Percentiles rank a stretch among this genome's conserved stretches.
These are phyloP conservation scores for Fagopyrum homotropicum DNA, from an alignment of 148 eudicot genomes.

Conservation along the genomic window DNA sequence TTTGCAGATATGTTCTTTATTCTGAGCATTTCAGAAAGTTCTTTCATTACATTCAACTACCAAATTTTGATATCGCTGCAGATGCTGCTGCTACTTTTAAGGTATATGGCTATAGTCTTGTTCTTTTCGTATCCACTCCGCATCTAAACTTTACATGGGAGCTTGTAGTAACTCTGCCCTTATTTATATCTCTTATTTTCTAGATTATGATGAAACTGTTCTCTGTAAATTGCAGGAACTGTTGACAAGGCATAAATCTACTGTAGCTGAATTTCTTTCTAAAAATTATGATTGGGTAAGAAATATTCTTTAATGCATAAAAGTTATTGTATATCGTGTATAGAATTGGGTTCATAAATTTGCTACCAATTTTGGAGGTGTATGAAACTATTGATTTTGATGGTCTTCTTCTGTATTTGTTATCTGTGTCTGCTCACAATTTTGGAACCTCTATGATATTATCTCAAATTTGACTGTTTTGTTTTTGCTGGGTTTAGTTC, in stretches of 20 bases:
- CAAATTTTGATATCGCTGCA: conserved; percentile 95
- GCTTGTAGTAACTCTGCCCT: conserved; percentile 5
- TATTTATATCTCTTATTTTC: neutral
- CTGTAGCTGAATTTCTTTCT: conserved; percentile 90
- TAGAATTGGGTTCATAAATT: neutral
- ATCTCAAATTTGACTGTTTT: conserved; percentile 5
- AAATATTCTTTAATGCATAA: neutral
- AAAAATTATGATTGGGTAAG: conserved; percentile 90
- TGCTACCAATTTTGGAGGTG: neutral
- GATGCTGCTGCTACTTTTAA: conserved; percentile 97
- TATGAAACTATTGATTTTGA: neutral
- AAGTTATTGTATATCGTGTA: neutral
- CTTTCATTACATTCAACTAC: conserved; percentile 79
- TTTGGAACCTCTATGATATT: neutral
- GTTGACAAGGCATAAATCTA: conserved; percentile 93
- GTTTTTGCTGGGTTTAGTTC: conserved; percentile 22
- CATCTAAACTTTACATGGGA: neutral
- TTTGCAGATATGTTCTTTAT: conserved; percentile 76
- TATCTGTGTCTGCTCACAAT: neutral
- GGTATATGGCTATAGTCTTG: conserved; percentile 35
- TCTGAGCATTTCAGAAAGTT: conserved; percentile 89
- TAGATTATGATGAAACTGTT: neutral
- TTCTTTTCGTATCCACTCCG: neutral
- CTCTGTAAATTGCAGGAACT: conserved; percentile 63
- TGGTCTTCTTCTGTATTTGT: neutral